Evolutionary conservation across 371 early-diverging fungal species (phyloP), one percentile per base, ranked within the genome.

Genomic region (Umbelopsis sp.): DNA sequence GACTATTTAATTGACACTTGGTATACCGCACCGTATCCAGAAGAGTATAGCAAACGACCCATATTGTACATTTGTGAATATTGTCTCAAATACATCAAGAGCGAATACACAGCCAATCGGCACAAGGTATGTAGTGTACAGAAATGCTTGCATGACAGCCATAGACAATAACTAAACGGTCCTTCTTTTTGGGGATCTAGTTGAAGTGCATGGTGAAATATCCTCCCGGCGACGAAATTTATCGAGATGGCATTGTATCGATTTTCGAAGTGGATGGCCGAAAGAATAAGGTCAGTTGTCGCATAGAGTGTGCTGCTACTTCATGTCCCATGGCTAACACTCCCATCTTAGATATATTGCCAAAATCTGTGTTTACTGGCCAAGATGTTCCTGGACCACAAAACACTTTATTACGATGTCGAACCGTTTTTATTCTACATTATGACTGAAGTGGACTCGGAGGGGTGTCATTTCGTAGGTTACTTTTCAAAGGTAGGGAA

Each of bases 191-290:
- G 22, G 22, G 22, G 22, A 22, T 22, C 18, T 63, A 83, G 80
- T 65, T 72, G 45, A 95, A 96, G 70, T 99, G 99, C 75, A 74
- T 79, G 4, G 74, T 92, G 64, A 79, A 84, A 50, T 92, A 96
- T 73, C 99, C 99, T 25, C 99, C 99, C n/a, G 99, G 99, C 10
- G 95, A 95, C 72, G 99, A 99, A 76, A 99, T 99, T 35, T 99
- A 99, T 80, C 86, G 99, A 46, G 92, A 99, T 68, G 92, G 87
- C 16, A 83, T 85, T 44, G 70, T 97, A 11, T 94, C 94, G 0
- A 85, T 98, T 29, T 98, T 97, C 76, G 99, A 98, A 77, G 93
- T 98, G 12, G 99, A 98, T 74, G 98, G 98, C 3, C 78, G 95
- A n/a, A 96, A 94, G 74, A 93, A 97, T 81, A 93, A 94, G 78